Evolutionary conservation across 768 basidiomycete species (phyloP), one percentile per base, ranked within the genome.

Genomic region (Lactarius hengduanensis): DNA sequence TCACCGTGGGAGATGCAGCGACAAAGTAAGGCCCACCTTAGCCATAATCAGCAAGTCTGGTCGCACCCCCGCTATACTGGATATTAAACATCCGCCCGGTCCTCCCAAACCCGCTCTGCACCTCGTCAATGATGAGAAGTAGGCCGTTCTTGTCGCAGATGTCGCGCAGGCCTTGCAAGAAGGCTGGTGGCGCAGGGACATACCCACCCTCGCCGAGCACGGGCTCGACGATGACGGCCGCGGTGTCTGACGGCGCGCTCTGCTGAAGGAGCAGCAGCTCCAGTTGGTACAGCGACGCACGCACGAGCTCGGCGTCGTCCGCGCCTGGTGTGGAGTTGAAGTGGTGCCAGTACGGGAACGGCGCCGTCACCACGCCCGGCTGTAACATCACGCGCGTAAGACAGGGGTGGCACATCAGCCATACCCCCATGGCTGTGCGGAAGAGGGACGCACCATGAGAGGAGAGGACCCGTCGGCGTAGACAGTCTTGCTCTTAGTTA

Each of bases 161-260:
- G 60, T 81, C 80, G 67, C 95, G 81, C 55, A 98, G 77, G 26
- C 92, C 93, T 56, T 84, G 82, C 66, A 98, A 76, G 80, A 91
- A 98, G 26, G 85, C 84, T 1, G 85, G 73, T 0, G 94, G 92
- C 0, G 94, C 92, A 34, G 92, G 88, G 18, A 97, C 91, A 76
- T 98, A 98, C 1, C 96, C 96, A 41, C 96, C 96, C 77, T 98
- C 96, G 30, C 95, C 96, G 36, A 98, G 81, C 1, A 98, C 89
- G 50, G 96, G 92, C 80, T 98, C 96, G 50, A 98, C 77, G 69
- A 98, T 78, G 73, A 98, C 89, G n/a, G 94, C 95, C 2, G 96
- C 94, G 0, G 94, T 96, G 75, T 98, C 96, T 5, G 78, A 76
- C 0, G 95, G 91, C 1, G 88, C 81, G 8, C 88, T 89, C 76